Evolutionary conservation across 768 basidiomycete genomes (phyloP).

Genomic region (Boletellus ananas): DNA sequence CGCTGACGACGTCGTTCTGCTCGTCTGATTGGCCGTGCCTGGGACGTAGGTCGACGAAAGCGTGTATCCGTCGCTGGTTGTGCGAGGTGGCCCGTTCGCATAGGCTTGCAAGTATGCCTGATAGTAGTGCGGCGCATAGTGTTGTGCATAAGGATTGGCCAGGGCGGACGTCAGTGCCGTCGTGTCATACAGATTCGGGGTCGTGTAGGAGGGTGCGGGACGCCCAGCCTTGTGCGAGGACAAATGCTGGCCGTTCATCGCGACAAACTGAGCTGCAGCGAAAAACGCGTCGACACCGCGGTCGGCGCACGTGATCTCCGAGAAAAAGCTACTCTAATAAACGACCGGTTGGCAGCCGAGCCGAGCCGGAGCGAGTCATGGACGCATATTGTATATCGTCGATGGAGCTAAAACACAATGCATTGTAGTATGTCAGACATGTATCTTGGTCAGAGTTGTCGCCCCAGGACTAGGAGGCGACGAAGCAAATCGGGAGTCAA

Average conservation of each 20-base stretch:
- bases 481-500: slow-evolving; percentile 25
- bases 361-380: slow-evolving; percentile 10
- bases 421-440: slow-evolving; percentile 33
- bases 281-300: background rate
- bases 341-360: slow-evolving; percentile 3
- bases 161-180: slow-evolving; percentile 23
- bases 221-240: slow-evolving; percentile 1
- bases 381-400: slow-evolving; percentile 26
- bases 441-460: slow-evolving; percentile 24
- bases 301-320: slow-evolving; percentile 20
- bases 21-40: slow-evolving; percentile 2
- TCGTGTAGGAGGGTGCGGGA: slow-evolving; percentile 5
- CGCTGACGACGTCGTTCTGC: background rate
- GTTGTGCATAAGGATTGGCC: slow-evolving; percentile 29
- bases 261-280: background rate
- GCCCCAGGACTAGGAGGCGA: slow-evolving; percentile 11
- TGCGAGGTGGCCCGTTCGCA: slow-evolving; percentile 15
- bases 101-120: slow-evolving; percentile 47
- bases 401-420: slow-evolving; percentile 28
- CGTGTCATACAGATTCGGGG: slow-evolving; percentile 20
- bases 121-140: slow-evolving; percentile 44
- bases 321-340: background rate
- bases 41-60: slow-evolving; percentile 38
- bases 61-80: slow-evolving; percentile 35
- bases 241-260: slow-evolving; percentile 13